A percentile compares a stretch with the other conserved stretches of the same genome.
Conservation (phyloP, 2,329 filamentous ascomycete species). For the Chaetomiaceae sp. region DNA sequence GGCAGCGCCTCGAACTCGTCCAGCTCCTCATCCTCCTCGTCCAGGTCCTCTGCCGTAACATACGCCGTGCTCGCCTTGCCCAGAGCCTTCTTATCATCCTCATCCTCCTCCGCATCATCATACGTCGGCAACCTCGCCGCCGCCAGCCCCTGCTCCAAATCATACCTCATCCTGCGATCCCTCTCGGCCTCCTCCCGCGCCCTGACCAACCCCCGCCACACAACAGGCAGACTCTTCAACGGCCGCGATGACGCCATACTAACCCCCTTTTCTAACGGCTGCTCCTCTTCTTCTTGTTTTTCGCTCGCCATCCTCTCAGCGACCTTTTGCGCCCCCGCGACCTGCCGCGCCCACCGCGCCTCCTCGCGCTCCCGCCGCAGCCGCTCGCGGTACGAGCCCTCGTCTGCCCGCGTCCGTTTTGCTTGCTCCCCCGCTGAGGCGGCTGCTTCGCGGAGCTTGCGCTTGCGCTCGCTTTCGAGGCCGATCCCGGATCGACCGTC, state of each 20-base stretch:
- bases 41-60: constrained; percentile 61
- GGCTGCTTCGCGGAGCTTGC: constrained; percentile 62
- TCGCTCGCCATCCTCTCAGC: constrained; percentile 70
- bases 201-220: constrained; percentile 73
- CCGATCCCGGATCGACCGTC: constrained; percentile 80
- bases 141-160: constrained; percentile 58
- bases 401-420: constrained; percentile 44
- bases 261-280: constrained; percentile 17
- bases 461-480: constrained; percentile 75
- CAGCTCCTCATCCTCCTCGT: constrained; percentile 75
- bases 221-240: constrained; percentile 64
- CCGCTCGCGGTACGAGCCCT: constrained; percentile 68
- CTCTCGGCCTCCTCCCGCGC: constrained; percentile 65
- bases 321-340: constrained; percentile 75
- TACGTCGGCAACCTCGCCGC: constrained; percentile 39
- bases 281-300: constrained; percentile 15
- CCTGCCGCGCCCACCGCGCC: constrained; percentile 61
- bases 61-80: constrained; percentile 51
- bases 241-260: constrained; percentile 39
- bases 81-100: constrained; percentile 65
- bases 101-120: constrained; percentile 64
- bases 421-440: constrained; percentile 35
- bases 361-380: constrained; percentile 66
- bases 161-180: constrained; percentile 59
- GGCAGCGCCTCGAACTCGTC: constrained; percentile 71